phyloP scores from a whole-genome alignment of 768 basidiomycete genomes.

The Collybia sp. region DNA sequence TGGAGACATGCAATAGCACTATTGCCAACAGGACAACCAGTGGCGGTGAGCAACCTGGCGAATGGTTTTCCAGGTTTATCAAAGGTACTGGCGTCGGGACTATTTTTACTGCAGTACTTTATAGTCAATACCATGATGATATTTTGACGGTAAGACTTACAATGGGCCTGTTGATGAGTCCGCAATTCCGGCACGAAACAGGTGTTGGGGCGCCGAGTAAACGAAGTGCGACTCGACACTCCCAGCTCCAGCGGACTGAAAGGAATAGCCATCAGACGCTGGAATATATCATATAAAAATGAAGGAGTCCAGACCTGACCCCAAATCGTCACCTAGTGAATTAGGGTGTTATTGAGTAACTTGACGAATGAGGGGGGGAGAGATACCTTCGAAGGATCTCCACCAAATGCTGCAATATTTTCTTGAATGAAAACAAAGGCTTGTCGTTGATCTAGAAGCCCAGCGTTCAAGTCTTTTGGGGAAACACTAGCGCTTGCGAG shows the following conservation, averaged over 20 bases:
- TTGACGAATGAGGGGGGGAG: neutral
- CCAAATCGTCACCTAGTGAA: constrained; percentile 47
- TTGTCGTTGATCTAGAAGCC: constrained; percentile 54
- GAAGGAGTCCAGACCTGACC: constrained; percentile 34
- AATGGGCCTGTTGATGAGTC: constrained; percentile 53
- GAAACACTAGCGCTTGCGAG: constrained; percentile 41
- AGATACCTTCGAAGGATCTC: constrained; percentile 49
- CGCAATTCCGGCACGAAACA: constrained; percentile 49
- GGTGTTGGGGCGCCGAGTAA: constrained; percentile 27
- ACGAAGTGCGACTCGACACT: constrained; percentile 45
- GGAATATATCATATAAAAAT: neutral
- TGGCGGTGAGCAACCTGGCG: constrained; percentile 35
- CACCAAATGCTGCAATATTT: constrained; percentile 65
- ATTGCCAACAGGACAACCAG: constrained; percentile 37
- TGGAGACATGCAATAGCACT: constrained; percentile 40
- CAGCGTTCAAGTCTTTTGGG: constrained; percentile 50
- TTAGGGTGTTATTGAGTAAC: neutral
- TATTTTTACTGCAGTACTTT: constrained; percentile 39
- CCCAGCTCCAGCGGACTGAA: constrained; percentile 48
- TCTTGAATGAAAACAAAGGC: constrained; percentile 58
- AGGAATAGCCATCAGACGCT: neutral
- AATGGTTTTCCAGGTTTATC: constrained; percentile 51
- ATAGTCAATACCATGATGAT: neutral
- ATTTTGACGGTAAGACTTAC: constrained; percentile 22
- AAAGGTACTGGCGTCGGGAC: constrained; percentile 37